Percentiles rank a stretch among this genome's conserved stretches.
Evolutionary conservation across 225 moss, liverwort and hornwort genomes (phyloP).

Genomic region (Pleurozium schreberi): DNA sequence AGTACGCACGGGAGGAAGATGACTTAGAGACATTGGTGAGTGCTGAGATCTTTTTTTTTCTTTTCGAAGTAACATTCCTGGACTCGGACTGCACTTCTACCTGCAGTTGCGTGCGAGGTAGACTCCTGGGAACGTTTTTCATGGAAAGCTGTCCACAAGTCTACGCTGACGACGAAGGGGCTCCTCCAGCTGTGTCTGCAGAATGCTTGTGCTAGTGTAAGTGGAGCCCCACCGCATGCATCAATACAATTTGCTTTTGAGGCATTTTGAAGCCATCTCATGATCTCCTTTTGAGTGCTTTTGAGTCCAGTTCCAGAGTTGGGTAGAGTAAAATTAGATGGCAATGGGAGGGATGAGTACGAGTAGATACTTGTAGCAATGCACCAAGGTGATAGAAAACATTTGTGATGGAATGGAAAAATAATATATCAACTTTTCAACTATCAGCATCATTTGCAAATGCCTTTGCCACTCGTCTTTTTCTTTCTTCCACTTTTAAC

Average conservation of each 20-base stretch:
- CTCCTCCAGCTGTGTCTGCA: background rate
- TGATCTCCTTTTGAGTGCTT: background rate
- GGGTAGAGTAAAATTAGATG: background rate
- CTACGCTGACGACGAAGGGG: background rate
- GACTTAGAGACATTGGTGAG: constrained; percentile 96
- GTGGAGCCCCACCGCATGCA: constrained; percentile 2
- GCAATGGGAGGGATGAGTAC: background rate
- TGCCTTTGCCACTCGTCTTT: background rate
- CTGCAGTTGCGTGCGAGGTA: constrained; percentile 1
- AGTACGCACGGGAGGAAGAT: constrained; percentile 97
- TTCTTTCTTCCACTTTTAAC: background rate
- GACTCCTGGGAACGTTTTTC: background rate
- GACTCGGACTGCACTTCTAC: background rate
- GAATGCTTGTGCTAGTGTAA: constrained; percentile 6
- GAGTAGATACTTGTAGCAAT: background rate
- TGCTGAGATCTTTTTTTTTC: background rate
- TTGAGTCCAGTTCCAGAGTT: background rate
- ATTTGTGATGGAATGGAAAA: background rate
- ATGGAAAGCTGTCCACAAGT: background rate
- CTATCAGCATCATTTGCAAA: background rate
- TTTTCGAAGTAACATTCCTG: background rate
- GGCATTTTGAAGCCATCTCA: constrained; percentile 4
- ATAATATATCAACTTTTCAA: background rate
- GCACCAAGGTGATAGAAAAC: background rate
- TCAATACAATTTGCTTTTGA: background rate